phyloP scores from a whole-genome alignment of 73 alveolate species.

The Effrenium voratum region DNA sequence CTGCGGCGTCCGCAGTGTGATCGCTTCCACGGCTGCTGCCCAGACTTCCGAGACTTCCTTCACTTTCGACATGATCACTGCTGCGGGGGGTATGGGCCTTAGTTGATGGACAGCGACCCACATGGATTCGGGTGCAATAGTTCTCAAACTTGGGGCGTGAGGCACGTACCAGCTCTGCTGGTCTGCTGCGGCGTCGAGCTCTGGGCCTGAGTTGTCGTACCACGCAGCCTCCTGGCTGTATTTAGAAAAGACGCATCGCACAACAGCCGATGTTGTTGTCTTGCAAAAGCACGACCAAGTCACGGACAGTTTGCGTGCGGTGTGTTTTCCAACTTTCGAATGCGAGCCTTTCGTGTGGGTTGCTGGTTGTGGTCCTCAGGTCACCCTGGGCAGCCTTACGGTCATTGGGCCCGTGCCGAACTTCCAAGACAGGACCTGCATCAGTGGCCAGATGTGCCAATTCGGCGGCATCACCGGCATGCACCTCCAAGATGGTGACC shows the following conservation, averaged over 20 bases:
- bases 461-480: neutral
- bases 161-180: conserved; percentile 65
- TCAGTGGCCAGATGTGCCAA: conserved; percentile 52
- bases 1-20: neutral
- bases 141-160: neutral
- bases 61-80: neutral
- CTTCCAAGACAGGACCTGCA: conserved; percentile 2
- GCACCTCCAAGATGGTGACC: conserved; percentile 51
- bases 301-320: too few relatives aligned
- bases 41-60: neutral
- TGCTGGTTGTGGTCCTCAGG: neutral
- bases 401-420: neutral
- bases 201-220: neutral
- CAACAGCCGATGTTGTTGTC: too few relatives aligned
- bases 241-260: too few relatives aligned
- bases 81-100: conserved; percentile 18
- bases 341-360: too few relatives aligned
- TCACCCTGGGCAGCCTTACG: conserved; percentile 41
- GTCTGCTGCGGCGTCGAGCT: neutral
- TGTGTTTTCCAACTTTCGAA: too few relatives aligned
- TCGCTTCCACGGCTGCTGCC: neutral
- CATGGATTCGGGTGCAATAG: neutral
- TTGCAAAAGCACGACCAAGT: too few relatives aligned
- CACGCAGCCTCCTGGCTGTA: neutral
- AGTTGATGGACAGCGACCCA: too few relatives aligned